Base-by-base conservation (phyloP, 345 rosid genomes). In the Diplotaxis tenuifolia region DNA sequence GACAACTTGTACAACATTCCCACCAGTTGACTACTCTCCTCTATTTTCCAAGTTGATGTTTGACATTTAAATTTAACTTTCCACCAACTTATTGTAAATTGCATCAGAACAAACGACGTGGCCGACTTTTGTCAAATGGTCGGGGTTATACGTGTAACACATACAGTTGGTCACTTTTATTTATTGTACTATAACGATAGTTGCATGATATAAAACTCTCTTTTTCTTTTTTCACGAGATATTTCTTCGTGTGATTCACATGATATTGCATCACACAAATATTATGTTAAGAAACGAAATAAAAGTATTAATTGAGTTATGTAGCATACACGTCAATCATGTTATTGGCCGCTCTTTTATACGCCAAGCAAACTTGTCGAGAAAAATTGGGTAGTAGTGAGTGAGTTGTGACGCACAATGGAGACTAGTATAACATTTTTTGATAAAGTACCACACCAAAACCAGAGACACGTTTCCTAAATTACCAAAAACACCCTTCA, bases 401-500 rank as follows among this genome's bases (percentile, higher is more conserved):
- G 54, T 49, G 68, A 36, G 74, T 68, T 68, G 65, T 68, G 79
- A 75, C 68, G 63, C 73, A 67, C 34, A 61, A 60, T 25, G 9
- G 28, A 61, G 28, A 61, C 63, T 62, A 20, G 69, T 60, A 60
- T 36, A 67, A 65, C 27, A 47, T 56, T 53, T 56, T 53, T 25
- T 59, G 62, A 36, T 28, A 75, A 75, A 6, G 50, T 21, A 75
- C 74, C 78, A 16, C 79, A 61, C 68, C 63, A 60, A 25, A 75
- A 75, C 47, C 45, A 68, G 70, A 68, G 65, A 54, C 65, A 54
- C 70, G 73, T 52, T 9, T 22, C 14, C 22, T 3, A 36, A 68
- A 15, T 75, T 15, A 68, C 74, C 61, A 75, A 53, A 53, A 62
- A 2, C 28, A 62, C 74, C 79, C 74, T 20, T 68, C 57, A 29